Base-by-base conservation (phyloP, 2,329 filamentous ascomycete species). In the Fonsecaea nubica region DNA sequence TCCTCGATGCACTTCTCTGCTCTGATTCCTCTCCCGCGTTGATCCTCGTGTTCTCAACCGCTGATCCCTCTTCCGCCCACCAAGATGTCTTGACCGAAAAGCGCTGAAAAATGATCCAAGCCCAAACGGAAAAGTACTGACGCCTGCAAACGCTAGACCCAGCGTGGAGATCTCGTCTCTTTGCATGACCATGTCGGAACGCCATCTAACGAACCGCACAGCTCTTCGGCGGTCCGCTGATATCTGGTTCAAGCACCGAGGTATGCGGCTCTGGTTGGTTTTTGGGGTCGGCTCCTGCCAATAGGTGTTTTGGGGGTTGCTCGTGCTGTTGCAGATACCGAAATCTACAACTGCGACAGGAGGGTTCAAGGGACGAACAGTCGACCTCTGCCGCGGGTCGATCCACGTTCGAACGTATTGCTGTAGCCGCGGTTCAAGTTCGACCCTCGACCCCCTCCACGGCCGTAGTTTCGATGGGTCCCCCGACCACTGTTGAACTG, bases 351-450 rank as follows among this genome's bases (percentile, higher is more conserved):
- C 63, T 25, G 53, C 36, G 30, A 9, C 57, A 56, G n/a, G 1
- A 12, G 2, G 12, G 52, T 55, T 65, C 59, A 73, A 50, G 72
- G 72, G n/a, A 73, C 71, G 66, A 72, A 74, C 50, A 74, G 60
- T 57, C 70, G 70, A 62, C 72, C 72, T 67, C 69, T 68, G 15
- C 72, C 72, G 55, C 72, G 72, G 21, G 67, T 45, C 55, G 69
- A 62, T 52, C 69, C 68, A 59, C 72, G 69, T 66, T 73, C 68
- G 10, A 67, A 33, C 25, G 72, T 68, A 62, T 67, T 64, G 33
- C 62, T 58, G 35, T 53, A 61, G 48, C 70, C 70, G 50, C 71
- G 71, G 56, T 53, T 18, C 32, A 60, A 32, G 33, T 58, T 65
- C 9, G 61, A 55, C 38, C 67, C 67, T 10, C 71, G 59, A 25